A percentile compares a stretch with the other conserved stretches of the same genome.
phyloP scores from a whole-genome alignment of 306 rosid species.

The Geum urbanum region DNA sequence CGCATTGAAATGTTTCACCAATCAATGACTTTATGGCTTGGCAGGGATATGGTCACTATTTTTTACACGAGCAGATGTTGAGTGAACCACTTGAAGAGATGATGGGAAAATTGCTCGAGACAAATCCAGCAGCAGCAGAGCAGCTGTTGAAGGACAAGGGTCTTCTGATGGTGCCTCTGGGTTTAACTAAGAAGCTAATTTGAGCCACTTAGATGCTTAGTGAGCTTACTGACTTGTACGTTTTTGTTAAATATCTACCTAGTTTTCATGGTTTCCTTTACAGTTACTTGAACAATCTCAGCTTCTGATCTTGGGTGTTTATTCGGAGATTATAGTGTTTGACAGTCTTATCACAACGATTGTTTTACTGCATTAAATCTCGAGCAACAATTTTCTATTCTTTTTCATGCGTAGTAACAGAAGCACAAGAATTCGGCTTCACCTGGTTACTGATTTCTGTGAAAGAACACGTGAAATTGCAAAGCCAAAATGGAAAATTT shows the following conservation, averaged over 20 bases:
- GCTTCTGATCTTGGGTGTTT: background rate
- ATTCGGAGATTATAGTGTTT: background rate
- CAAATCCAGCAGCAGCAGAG: conserved; percentile 49
- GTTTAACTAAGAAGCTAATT: conserved; percentile 40
- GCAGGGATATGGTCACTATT: conserved; percentile 89
- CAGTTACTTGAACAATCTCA: background rate
- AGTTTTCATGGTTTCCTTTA: conserved; percentile 6
- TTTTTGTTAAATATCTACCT: conserved; percentile 4
- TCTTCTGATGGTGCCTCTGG: conserved; percentile 57
- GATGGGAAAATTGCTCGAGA: conserved; percentile 74
- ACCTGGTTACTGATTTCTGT: background rate
- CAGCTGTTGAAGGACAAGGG: conserved; percentile 71
- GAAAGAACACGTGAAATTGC: background rate
- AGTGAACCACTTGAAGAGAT: conserved; percentile 90
- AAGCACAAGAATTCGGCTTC: background rate
- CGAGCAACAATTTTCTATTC: background rate
- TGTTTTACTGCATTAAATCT: too few species aligned
- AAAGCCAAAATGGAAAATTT: background rate
- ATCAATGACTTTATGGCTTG: background rate
- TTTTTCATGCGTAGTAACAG: too few species aligned
- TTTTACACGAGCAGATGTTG: conserved; percentile 44
- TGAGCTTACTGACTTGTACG: background rate
- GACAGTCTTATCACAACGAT: background rate
- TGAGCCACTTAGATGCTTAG: conserved; percentile 24
- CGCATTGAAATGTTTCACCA: background rate